Conservation (phyloP, 2,329 filamentous ascomycete species). For the Blastomyces gilchristii region DNA sequence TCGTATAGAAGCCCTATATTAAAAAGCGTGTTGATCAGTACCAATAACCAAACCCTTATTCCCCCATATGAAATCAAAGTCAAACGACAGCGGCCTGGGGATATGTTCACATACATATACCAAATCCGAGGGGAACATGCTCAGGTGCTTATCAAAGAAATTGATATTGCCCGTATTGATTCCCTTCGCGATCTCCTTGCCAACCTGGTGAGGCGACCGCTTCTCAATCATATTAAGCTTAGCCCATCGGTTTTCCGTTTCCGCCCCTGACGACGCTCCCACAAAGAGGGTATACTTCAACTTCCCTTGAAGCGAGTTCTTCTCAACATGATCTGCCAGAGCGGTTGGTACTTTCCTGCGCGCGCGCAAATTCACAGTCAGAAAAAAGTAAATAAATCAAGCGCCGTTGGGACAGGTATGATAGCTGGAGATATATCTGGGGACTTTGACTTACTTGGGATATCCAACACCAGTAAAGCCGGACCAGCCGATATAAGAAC, state of each 20-base stretch:
- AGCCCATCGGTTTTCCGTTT: slow-evolving; percentile 92
- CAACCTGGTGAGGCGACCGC: slow-evolving; percentile 75
- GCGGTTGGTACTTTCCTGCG: slow-evolving; percentile 69
- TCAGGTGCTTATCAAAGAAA: slow-evolving; percentile 89
- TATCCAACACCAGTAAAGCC: slow-evolving; percentile 87
- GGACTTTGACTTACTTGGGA: slow-evolving; percentile 57
- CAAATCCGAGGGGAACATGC: slow-evolving; percentile 81
- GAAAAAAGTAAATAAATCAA: neutral
- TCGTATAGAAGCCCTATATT: slow-evolving; percentile 69
- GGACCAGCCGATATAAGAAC: slow-evolving; percentile 80
- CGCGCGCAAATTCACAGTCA: slow-evolving; percentile 1
- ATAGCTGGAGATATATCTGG: neutral
- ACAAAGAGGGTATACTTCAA: slow-evolving; percentile 81
- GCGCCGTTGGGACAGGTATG: too few relatives aligned
- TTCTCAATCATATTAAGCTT: slow-evolving; percentile 80
- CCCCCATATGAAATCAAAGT: neutral
- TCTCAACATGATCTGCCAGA: slow-evolving; percentile 78
- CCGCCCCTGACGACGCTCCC: slow-evolving; percentile 77
- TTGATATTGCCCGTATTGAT: slow-evolving; percentile 83
- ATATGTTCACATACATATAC: slow-evolving; percentile 54
- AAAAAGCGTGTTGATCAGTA: neutral
- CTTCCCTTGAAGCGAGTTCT: slow-evolving; percentile 73
- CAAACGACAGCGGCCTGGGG: slow-evolving; percentile 9
- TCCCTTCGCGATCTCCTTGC: slow-evolving; percentile 79
- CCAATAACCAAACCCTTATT: neutral